Evolutionary conservation across 495 filamentous ascomycete species (phyloP).

Genomic region (Thozetella sp.): DNA sequence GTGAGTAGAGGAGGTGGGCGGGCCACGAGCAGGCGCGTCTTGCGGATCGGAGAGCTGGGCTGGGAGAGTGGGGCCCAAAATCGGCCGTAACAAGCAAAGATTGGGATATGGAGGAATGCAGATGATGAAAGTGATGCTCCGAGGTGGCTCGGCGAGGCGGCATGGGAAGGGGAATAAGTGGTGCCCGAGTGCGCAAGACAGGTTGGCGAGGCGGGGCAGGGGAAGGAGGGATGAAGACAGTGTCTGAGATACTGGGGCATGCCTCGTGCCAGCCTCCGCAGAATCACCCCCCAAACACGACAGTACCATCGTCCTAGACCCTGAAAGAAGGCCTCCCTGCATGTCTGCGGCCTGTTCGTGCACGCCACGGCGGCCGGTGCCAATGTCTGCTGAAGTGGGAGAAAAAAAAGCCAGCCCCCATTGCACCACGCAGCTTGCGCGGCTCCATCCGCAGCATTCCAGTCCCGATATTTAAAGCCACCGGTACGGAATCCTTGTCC

Average conservation of each 20-base stretch:
- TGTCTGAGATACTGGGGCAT: background rate
- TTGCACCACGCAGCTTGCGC: too few species aligned
- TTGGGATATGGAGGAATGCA: background rate
- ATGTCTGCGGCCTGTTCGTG: background rate
- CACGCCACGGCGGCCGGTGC: too few species aligned
- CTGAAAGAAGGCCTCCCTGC: background rate
- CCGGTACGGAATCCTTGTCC: too few species aligned
- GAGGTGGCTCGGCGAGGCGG: background rate
- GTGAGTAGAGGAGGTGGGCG: too few species aligned
- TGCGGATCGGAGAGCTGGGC: too few species aligned
- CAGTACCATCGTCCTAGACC: background rate
- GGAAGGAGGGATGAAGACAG: constrained; percentile 1
- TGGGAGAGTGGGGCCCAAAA: too few species aligned
- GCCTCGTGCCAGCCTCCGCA: background rate
- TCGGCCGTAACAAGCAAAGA: background rate
- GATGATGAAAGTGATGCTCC: background rate
- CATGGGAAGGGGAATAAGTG: background rate
- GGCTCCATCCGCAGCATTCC: too few species aligned
- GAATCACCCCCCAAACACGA: background rate
- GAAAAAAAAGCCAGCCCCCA: too few species aligned
- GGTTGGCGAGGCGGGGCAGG: background rate
- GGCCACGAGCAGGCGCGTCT: too few species aligned
- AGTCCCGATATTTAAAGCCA: too few species aligned
- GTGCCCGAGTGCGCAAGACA: background rate
- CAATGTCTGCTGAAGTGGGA: too few species aligned